Evolutionary conservation across 1,284 basidiomycete genomes (phyloP), one percentile per base, ranked within the genome.

Genomic region (Mrakiaceae sp.): DNA sequence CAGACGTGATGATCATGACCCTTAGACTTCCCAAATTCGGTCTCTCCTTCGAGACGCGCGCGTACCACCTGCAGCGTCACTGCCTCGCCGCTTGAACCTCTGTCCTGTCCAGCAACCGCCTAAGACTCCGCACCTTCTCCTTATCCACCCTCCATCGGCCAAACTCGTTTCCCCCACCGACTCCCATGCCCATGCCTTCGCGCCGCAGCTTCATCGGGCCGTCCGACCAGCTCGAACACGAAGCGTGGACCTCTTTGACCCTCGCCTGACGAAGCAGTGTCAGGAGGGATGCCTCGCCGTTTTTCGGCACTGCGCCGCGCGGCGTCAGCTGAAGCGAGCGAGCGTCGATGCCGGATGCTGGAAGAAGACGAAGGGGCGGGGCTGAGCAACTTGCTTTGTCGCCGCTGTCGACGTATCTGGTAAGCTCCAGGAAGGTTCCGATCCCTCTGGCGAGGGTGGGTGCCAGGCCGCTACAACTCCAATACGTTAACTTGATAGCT

Each of bases 111-210:
- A 65, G 55, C 40, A 81, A 75, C 39, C 74, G 70, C 69, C 81
- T 79, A 58, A 87, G 82, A 63, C 78, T 77, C 54, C 78, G 75
- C 10, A 88, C 64, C 27, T 46, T 60, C 54, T 55, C 54, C 40
- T 48, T 46, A 1, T n/a, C 43, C 7, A 51, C 59, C 53, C 40
- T n/a, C 59, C 53, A 60, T 27, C 58, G 43, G 27, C 27, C 27
- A 27, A 27, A 27, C 27, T 27, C 27, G 27, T 27, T 27, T 27
- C 27, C 27, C 5, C 77, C 79, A 49, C 78, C 79, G 10, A 76
- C 71, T 4, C 85, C 85, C 85, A 89, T 88, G 0, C 82, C 83
- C 82, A 89, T 83, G 0, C 80, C 81, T 8, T 79, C 75, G n/a
- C 75, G 79, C 66, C 80, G 27, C 78, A 71, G 60, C 60, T 44